These are phyloP conservation scores for Fagus crenata DNA, from an alignment of 306 rosid genomes.

Conservation along the genomic window DNA sequence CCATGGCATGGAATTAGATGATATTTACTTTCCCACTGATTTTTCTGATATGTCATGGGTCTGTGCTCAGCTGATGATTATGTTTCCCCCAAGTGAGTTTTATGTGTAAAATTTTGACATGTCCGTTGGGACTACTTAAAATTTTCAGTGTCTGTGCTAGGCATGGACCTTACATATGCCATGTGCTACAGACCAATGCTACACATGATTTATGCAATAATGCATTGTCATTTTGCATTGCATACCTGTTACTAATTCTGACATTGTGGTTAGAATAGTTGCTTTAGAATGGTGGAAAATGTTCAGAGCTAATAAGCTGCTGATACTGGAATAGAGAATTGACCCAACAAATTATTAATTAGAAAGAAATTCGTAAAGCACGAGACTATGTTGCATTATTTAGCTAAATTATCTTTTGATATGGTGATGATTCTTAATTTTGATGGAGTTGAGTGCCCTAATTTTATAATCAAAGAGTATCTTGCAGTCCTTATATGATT, in stretches of 20 bases:
- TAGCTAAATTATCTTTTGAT: background rate
- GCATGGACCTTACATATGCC: background rate
- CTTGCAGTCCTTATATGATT: too few relatives aligned
- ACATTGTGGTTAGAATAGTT: background rate
- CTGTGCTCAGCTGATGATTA: too few relatives aligned
- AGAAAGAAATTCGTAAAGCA: background rate
- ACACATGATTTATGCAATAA: background rate
- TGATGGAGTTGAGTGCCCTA: too few relatives aligned
- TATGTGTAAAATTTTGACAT: background rate
- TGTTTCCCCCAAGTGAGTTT: background rate
- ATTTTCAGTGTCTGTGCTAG: too few relatives aligned
- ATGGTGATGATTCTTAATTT: background rate
- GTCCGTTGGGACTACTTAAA: conserved; percentile 1
- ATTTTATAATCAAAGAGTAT: too few relatives aligned
- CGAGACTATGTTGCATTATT: background rate
- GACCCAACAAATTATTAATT: background rate
- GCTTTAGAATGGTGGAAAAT: background rate
- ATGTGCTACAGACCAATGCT: background rate
- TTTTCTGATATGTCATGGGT: background rate
- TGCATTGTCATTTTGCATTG: background rate
- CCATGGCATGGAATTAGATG: background rate
- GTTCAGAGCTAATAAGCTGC: background rate
- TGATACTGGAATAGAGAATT: background rate
- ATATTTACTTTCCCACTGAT: background rate
- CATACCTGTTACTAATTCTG: background rate